phyloP scores from a whole-genome alignment of 345 rosid genomes.

The Lagerstroemia speciosa region DNA sequence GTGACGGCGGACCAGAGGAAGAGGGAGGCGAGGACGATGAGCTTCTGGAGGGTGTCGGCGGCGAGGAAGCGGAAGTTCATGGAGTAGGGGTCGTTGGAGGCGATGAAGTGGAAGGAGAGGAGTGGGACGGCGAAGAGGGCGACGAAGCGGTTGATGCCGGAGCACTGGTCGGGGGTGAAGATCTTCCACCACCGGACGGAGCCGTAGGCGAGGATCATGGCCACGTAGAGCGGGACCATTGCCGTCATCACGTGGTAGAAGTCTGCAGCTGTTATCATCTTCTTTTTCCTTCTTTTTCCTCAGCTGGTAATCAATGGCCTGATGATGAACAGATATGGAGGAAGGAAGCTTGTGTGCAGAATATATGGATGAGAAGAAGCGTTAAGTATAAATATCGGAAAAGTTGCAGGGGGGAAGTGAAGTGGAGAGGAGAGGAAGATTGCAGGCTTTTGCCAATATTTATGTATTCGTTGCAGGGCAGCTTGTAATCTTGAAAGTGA shows the following conservation, averaged over 20 bases:
- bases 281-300: neutral
- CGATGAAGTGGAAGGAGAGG: slow-evolving; percentile 85
- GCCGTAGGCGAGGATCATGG: slow-evolving; percentile 91
- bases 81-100: slow-evolving; percentile 48
- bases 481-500: too few species aligned
- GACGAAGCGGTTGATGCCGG: slow-evolving; percentile 96
- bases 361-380: neutral
- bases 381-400: neutral
- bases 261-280: slow-evolving; percentile 62
- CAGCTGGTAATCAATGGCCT: neutral
- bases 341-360: neutral
- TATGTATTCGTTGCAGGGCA: neutral
- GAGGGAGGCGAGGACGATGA: slow-evolving; percentile 39
- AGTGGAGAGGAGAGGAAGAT: neutral
- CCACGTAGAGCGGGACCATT: slow-evolving; percentile 96
- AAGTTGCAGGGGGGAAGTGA: neutral
- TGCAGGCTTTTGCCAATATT: neutral
- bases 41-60: slow-evolving; percentile 60
- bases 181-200: slow-evolving; percentile 99
- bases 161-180: slow-evolving; percentile 92
- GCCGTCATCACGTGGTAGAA: slow-evolving; percentile 99
- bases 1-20: slow-evolving; percentile 39
- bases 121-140: slow-evolving; percentile 98
- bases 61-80: slow-evolving; percentile 71
- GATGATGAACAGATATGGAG: neutral